A percentile compares a stretch with the other conserved stretches of the same genome.
Evolutionary conservation across 83 land plant genomes (phyloP).

Genomic region (Isoetes engelmannii): DNA sequence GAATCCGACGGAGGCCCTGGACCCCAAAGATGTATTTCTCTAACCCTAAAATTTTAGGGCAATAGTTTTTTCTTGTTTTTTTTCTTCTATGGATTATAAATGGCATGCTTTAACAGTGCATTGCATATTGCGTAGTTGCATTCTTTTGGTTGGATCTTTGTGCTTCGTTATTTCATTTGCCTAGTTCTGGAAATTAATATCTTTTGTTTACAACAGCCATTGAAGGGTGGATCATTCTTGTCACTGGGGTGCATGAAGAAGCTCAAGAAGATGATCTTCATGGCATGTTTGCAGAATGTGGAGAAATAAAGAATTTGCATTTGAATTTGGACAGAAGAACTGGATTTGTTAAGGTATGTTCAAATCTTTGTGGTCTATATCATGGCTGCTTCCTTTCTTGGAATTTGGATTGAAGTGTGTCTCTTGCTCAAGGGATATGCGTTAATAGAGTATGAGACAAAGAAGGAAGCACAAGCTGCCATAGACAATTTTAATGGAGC

Average conservation of each 20-base stretch:
- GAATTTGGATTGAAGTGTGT: background rate
- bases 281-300: conserved; percentile 76
- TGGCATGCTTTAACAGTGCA: background rate
- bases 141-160: conserved; percentile 5
- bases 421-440: conserved; percentile 75
- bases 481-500: conserved; percentile 59
- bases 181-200: no score
- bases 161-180: no score
- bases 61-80: background rate
- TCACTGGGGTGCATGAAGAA: conserved; percentile 96
- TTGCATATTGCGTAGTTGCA: background rate
- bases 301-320: conserved; percentile 89
- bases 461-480: conserved; percentile 75
- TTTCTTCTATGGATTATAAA: background rate
- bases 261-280: conserved; percentile 97
- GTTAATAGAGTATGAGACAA: conserved; percentile 78
- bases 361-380: background rate
- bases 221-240: conserved; percentile 97
- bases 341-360: conserved; percentile 87
- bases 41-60: background rate
- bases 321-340: conserved; percentile 96
- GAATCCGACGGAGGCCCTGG: conserved; percentile 82
- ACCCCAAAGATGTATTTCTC: conserved; percentile 64
- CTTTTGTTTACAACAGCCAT: conserved; percentile 39
- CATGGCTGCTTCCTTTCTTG: background rate